Conservation (phyloP, 23 red algal species). For the Porphyridium purpureum region DNA sequence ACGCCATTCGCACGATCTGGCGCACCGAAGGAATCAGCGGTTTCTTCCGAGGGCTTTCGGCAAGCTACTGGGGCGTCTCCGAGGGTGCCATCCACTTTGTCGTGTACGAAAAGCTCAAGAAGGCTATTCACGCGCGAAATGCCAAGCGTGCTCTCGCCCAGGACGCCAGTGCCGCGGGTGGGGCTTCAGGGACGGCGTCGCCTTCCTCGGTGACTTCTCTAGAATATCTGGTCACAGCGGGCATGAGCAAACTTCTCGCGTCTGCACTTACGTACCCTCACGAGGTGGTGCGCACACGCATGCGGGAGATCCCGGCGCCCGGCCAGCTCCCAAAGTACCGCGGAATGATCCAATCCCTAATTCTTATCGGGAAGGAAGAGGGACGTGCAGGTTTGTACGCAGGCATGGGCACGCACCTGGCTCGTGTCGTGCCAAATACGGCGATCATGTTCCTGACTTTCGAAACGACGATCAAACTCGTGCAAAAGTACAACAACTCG, state of each 20-base stretch:
- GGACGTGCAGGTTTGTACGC: constrained; percentile 74
- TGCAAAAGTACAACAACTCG: not conserved
- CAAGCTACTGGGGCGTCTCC: constrained; percentile 88
- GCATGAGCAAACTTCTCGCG: constrained; percentile 67
- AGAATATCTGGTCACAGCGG: constrained; percentile 61
- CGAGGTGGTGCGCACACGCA: constrained; percentile 87
- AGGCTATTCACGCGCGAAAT: constrained; percentile 27
- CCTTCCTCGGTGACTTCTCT: constrained; percentile 33
- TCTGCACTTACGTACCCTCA: constrained; percentile 93
- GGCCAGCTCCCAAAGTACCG: constrained; percentile 72
- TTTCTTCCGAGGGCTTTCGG: constrained; percentile 82
- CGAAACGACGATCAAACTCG: constrained; percentile 45
- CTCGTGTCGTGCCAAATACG: constrained; percentile 86
- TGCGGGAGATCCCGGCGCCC: constrained; percentile 74
- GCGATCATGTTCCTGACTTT: constrained; percentile 98
- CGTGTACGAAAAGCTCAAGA: constrained; percentile 86
- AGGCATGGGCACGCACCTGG: constrained; percentile 93
- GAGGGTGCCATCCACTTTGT: constrained; percentile 94
- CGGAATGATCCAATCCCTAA: constrained; percentile 59
- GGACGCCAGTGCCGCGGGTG: not conserved
- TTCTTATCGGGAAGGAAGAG: constrained; percentile 80
- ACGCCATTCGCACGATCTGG: constrained; percentile 72
- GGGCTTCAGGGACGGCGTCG: no score
- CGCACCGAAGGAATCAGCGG: constrained; percentile 77
- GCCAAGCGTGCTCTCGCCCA: not conserved